Percentiles rank a stretch among this genome's conserved stretches.
These are phyloP conservation scores for Talaromyces atroroseus DNA, from an alignment of 2,329 filamentous ascomycete genomes.

Conservation along the genomic window DNA sequence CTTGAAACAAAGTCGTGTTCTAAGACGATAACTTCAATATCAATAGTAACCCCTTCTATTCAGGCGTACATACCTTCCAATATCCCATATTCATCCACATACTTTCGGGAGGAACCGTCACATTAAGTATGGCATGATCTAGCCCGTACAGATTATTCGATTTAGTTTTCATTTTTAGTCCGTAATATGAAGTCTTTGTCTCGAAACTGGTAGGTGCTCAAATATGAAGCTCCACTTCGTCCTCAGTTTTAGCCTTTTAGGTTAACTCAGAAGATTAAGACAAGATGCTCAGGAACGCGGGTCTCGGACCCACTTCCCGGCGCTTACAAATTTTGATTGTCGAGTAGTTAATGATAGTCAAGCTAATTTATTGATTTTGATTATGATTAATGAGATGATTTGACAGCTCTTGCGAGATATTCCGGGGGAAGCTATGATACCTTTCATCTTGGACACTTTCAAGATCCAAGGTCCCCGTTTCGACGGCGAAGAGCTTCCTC, in stretches of 20 bases:
- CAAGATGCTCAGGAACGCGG: not conserved
- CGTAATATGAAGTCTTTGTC: not conserved
- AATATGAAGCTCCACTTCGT: not conserved
- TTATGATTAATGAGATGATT: too few species aligned
- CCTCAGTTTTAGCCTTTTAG: too few species aligned
- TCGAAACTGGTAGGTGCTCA: not conserved
- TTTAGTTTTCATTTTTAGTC: not conserved
- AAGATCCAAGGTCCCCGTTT: slow-evolving; percentile 14
- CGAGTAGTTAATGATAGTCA: too few species aligned
- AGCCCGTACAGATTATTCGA: slow-evolving; percentile 41
- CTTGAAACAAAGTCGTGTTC: slow-evolving; percentile 33
- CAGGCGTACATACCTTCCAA: slow-evolving; percentile 43
- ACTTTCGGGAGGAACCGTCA: slow-evolving; percentile 41
- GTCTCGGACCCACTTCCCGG: not conserved
- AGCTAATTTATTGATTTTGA: too few species aligned
- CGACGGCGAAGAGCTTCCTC: slow-evolving; percentile 20
- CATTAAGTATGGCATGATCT: slow-evolving; percentile 53
- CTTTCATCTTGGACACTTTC: slow-evolving; percentile 16
- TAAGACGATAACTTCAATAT: slow-evolving; percentile 15
- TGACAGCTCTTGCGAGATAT: too few species aligned
- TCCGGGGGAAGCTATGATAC: slow-evolving; percentile 17
- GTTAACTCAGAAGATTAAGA: not conserved
- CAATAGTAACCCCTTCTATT: not conserved
- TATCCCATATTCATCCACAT: slow-evolving; percentile 63
- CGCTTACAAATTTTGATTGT: too few species aligned